Evolutionary conservation across 2,329 filamentous ascomycete genomes (phyloP), one percentile per base, ranked within the genome.

Genomic region (Talaromyces piceae): DNA sequence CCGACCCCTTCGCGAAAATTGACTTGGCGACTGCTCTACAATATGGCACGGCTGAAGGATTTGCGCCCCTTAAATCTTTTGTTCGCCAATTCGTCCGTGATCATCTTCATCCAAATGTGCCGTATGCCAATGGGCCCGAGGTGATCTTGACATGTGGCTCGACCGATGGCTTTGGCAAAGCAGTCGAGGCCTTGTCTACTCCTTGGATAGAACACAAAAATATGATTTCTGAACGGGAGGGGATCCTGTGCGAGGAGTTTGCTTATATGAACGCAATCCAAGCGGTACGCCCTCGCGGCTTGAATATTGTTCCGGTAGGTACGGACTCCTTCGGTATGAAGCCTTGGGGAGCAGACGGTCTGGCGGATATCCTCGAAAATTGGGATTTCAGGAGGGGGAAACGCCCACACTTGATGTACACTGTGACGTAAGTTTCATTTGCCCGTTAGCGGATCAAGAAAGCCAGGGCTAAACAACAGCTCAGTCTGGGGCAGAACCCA

Each of bases 401-500:
- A 62, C 77, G 86, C 52, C 91, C 91, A 37, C 87, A 91, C 67
- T 66, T 96, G 57, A 78, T 96, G 74, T 96, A 96, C 66, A 94
- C 88, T 2, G 87, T 96, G 57, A 91, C 88, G 83, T 89, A 69
- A 78, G 84, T 82, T 41, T 25, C 4, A n/a, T n/a, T 22, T 5
- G 4, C 9, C 18, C 26, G 11, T 26, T 11, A 28, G 26, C 33
- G 12, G 30, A 18, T 41, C n/a, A 6, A 41, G 11, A n/a, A 22
- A 22, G 11, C 33, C 13, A 20, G 23, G 13, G 6, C 13, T 37
- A 18, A 47, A 26, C 5, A 37, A 7, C 13, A 23, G 13, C 30
- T 11, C 53, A 86, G 83, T n/a, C 86, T 89, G 71, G 91, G 90
- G 25, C 90, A 95, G 62, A 95, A 95, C 65, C 91, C 90, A 2